Evolutionary conservation across 2,329 filamentous ascomycete genomes (phyloP), one percentile per base, ranked within the genome.

Genomic region (Dactylonectria macrodidyma): DNA sequence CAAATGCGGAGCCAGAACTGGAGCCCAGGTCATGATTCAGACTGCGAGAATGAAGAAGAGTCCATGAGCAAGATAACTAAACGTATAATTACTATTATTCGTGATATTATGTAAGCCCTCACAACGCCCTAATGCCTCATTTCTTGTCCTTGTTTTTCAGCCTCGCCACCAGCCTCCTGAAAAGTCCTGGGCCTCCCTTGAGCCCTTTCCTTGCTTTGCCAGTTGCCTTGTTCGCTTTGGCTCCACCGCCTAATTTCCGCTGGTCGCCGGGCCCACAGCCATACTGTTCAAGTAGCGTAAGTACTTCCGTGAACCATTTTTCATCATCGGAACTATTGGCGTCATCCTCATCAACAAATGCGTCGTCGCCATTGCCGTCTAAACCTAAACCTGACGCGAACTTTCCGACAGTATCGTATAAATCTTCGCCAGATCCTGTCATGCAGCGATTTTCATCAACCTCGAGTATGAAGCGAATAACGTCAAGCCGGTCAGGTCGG

Each of bases 281-380:
- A 24, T 54, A 5, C 9, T 54, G 5, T 33, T 36, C n/a, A 2
- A 54, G 26, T 1, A 54, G 2, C 5, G 0, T 7, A 0, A 54
- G n/a, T 5, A 54, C 51, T 11, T 36, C 3, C 2, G 10, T 12
- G 3, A 22, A 36, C n/a, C 9, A 54, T 12, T 54, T 30, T 33
- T 24, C 7, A 3, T 30, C 12, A 11, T 50, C 47, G 6, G 44
- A 19, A 4, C 5, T 5, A 16, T 19, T 5, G 16, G 10, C 4
- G 8, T 19, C 10, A 2, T 22, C 5, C 44, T 9, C 3, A 1
- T 0, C 19, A 9, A 2, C 1, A 22, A 16, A 1, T 30, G 3
- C 3, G 3, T 34, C 10, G 19, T 3, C 12, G n/a, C 3, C 38
- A 44, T 16, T 16, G 16, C 2, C 12, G 6, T 44, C 14, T 14